These are phyloP conservation scores for Metschnikowia hibisci DNA, from an alignment of 805 yeast species.

Conservation along the genomic window DNA sequence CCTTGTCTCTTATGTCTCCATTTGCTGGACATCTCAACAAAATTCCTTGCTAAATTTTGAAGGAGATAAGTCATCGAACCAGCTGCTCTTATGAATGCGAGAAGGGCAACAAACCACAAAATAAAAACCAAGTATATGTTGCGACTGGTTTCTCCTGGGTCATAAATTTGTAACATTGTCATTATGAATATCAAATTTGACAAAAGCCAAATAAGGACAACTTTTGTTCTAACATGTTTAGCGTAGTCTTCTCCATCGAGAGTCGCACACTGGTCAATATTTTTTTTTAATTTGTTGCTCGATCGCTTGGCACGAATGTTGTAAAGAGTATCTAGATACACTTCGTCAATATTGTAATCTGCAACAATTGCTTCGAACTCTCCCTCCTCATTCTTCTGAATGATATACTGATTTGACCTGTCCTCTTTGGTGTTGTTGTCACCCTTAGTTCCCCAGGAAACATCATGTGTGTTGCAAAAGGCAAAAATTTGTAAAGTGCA, in stretches of 20 bases:
- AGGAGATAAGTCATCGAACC: slow-evolving; percentile 75
- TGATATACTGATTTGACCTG: slow-evolving; percentile 76
- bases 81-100: slow-evolving; percentile 74
- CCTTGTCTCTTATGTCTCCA: slow-evolving; percentile 41
- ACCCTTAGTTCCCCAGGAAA: slow-evolving; percentile 99
- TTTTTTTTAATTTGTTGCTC: slow-evolving; percentile 42
- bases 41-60: slow-evolving; percentile 32
- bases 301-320: slow-evolving; percentile 70
- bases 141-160: slow-evolving; percentile 50
- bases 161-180: slow-evolving; percentile 82
- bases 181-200: slow-evolving; percentile 76
- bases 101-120: slow-evolving; percentile 86
- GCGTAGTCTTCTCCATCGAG: slow-evolving; percentile 76
- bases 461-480: slow-evolving; percentile 96
- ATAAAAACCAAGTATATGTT: slow-evolving; percentile 81
- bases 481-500: slow-evolving; percentile 94
- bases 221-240: slow-evolving; percentile 90
- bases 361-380: slow-evolving; percentile 74
- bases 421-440: slow-evolving; percentile 65
- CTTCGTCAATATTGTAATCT: slow-evolving; percentile 80
- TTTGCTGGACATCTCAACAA: slow-evolving; percentile 38
- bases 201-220: slow-evolving; percentile 92
- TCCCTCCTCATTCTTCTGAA: slow-evolving; percentile 75
- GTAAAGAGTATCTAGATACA: slow-evolving; percentile 70
- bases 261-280: slow-evolving; percentile 20